Percentiles rank a stretch among this genome's conserved stretches.
phyloP scores from a whole-genome alignment of 2,329 filamentous ascomycete species.

The Alternaria solani region DNA sequence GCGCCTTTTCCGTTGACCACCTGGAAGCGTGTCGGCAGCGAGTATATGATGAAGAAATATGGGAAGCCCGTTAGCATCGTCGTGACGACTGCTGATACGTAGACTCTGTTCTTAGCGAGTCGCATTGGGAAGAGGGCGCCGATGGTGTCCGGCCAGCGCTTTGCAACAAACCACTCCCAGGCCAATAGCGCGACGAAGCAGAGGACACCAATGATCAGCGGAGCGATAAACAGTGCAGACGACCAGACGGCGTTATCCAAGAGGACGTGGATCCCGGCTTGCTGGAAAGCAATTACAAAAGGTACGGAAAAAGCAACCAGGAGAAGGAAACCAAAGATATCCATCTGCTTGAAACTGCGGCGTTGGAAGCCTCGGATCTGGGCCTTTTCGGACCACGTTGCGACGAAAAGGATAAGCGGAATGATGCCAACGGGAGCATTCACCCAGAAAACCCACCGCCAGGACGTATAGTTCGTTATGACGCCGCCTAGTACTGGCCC shows the following conservation, averaged over 20 bases:
- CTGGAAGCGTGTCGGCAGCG: conserved; percentile 16
- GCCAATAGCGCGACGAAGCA: conserved; percentile 10
- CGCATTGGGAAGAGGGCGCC: conserved; percentile 12
- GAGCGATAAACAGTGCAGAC: conserved; percentile 10
- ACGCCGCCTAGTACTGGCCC: conserved; percentile 29
- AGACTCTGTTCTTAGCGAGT: conserved; percentile 13
- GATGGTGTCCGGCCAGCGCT: conserved; percentile 9
- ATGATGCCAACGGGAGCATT: conserved; percentile 35
- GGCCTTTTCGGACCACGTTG: conserved; percentile 11
- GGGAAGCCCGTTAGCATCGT: conserved; percentile 15
- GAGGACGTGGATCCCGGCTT: conserved; percentile 50
- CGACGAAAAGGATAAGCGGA: conserved; percentile 25
- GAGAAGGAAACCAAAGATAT: conserved; percentile 62
- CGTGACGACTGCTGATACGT: conserved; percentile 9
- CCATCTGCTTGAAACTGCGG: conserved; percentile 13
- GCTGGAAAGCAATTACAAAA: conserved; percentile 67
- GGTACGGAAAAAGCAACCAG: conserved; percentile 61
- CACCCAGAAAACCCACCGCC: conserved; percentile 56
- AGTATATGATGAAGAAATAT: conserved; percentile 18
- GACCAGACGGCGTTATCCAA: conserved; percentile 10
- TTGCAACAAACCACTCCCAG: conserved; percentile 15
- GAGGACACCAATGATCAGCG: conserved; percentile 7
- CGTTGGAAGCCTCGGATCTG: conserved; percentile 5
- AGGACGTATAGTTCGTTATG: conserved; percentile 40
- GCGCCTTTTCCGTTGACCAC: conserved; percentile 14